Conservation (phyloP, 2,329 filamentous ascomycete genomes). For the Botrytis squamosa region DNA sequence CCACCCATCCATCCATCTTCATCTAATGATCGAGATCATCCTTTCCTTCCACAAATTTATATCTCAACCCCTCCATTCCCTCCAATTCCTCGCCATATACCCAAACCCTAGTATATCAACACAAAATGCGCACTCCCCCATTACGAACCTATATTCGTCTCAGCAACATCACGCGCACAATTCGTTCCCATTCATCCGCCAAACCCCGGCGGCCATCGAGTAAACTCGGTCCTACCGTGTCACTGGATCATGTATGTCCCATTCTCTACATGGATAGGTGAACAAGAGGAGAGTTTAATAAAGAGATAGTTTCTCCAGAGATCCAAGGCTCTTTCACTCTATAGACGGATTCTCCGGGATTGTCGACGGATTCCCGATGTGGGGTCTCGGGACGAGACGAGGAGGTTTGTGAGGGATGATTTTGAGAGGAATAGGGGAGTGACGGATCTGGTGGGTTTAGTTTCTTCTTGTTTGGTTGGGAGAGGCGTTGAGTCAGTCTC, state of each 20-base stretch:
- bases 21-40: neutral
- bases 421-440: conserved; percentile 59
- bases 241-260: conserved; percentile 56
- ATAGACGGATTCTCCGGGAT: conserved; percentile 56
- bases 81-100: neutral
- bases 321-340: conserved; percentile 54
- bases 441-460: conserved; percentile 53
- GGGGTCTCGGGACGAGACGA: conserved; percentile 54
- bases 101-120: neutral
- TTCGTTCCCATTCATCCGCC: conserved; percentile 20
- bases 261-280: neutral
- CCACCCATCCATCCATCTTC: neutral
- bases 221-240: conserved; percentile 47
- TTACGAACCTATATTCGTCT: neutral
- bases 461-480: conserved; percentile 1
- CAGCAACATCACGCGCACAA: neutral
- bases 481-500: neutral
- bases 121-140: conserved; percentile 1
- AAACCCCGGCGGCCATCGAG: conserved; percentile 34
- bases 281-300: neutral
- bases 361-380: conserved; percentile 53
- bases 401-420: conserved; percentile 57
- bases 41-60: neutral
- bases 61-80: neutral
- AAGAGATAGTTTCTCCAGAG: conserved; percentile 55